These are phyloP conservation scores for Acorus gramineus DNA, from an alignment of 106 monocot species.

Conservation along the genomic window DNA sequence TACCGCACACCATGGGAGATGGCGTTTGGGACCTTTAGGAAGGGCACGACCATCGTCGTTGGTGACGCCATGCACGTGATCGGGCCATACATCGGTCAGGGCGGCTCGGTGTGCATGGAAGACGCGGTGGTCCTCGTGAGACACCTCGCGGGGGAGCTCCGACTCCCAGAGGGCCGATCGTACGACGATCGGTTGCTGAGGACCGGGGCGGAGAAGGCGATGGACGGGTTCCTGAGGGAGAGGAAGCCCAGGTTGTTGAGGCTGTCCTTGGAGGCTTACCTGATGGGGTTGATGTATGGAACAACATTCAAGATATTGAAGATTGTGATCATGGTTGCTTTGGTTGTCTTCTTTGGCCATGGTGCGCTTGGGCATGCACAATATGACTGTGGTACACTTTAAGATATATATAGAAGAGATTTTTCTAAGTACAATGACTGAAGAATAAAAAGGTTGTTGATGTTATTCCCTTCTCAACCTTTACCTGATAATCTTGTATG, in stretches of 20 bases:
- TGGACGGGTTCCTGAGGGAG: conserved; percentile 5
- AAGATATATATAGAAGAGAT: background rate
- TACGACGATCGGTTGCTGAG: background rate
- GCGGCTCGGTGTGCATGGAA: conserved; percentile 24
- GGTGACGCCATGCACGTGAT: conserved; percentile 38
- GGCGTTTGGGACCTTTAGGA: conserved; percentile 8
- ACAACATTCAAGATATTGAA: conserved; percentile 7
- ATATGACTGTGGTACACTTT: conserved; percentile 15
- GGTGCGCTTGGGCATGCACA: conserved; percentile 8
- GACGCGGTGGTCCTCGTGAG: conserved; percentile 35
- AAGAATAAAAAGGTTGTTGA: too few species aligned
- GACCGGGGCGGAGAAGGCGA: conserved; percentile 3
- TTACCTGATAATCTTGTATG: too few species aligned
- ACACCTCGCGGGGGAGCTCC: conserved; percentile 7
- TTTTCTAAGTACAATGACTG: too few species aligned
- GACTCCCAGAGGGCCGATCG: too few species aligned
- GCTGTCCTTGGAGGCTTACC: conserved; percentile 8
- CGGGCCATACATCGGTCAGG: conserved; percentile 28
- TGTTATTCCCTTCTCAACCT: too few species aligned
- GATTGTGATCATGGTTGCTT: background rate
- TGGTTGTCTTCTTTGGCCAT: conserved; percentile 4
- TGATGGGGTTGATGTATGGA: conserved; percentile 1
- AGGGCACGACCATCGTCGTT: conserved; percentile 20
- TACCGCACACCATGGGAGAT: conserved; percentile 28
- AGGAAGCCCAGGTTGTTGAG: conserved; percentile 14